Evolutionary conservation across 805 yeast species (phyloP).

Genomic region (Jamesozyma piceae): DNA sequence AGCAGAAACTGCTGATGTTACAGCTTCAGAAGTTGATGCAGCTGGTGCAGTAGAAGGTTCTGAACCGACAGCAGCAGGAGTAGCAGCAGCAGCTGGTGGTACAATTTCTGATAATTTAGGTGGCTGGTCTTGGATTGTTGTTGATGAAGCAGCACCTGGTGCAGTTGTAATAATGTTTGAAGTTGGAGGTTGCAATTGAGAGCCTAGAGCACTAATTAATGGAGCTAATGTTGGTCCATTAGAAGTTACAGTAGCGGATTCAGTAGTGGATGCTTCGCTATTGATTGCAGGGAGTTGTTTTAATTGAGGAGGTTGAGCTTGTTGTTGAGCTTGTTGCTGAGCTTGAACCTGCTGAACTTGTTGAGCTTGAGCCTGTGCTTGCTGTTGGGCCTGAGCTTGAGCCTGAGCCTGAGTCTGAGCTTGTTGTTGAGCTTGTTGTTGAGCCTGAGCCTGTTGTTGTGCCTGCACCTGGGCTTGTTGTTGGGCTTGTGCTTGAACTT

Average conservation of each 20-base stretch:
- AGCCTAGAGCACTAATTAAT: conserved; percentile 11
- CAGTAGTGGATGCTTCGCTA: background rate
- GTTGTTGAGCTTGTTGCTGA: conserved; percentile 6
- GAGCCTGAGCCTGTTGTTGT: conserved; percentile 22
- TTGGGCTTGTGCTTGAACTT: conserved; percentile 1
- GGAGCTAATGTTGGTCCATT: conserved; percentile 13
- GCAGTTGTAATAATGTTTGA: background rate
- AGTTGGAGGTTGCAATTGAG: conserved; percentile 9
- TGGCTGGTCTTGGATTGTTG: background rate
- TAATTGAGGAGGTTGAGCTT: conserved; percentile 1
- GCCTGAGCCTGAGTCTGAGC: background rate
- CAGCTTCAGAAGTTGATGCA: background rate
- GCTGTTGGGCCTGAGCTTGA: conserved; percentile 3
- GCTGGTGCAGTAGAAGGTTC: background rate
- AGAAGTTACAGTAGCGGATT: background rate
- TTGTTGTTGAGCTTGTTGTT: conserved; percentile 17
- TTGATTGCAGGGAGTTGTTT: conserved; percentile 1
- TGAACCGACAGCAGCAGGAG: background rate
- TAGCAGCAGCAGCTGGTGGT: background rate
- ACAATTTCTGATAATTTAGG: background rate
- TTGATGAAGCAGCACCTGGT: background rate
- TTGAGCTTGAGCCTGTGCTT: conserved; percentile 19
- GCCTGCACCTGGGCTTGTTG: conserved; percentile 15
- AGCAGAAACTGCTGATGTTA: conserved; percentile 5
- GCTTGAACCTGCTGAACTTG: conserved; percentile 14